These are phyloP conservation scores for Gymnopilus junonius DNA, from an alignment of 768 basidiomycete genomes.

Conservation along the genomic window DNA sequence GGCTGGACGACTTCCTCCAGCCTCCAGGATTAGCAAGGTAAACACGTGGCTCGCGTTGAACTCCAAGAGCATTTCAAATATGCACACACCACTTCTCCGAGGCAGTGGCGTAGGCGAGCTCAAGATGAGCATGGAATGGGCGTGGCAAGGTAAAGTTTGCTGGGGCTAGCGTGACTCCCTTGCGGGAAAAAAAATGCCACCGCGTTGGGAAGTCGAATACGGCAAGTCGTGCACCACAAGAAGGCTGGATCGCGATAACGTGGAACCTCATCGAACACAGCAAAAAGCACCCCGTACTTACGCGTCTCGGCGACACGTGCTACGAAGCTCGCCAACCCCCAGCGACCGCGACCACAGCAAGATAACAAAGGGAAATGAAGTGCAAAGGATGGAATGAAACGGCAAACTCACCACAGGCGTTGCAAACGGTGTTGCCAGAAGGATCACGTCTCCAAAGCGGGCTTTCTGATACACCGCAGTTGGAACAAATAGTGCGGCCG, in stretches of 20 bases:
- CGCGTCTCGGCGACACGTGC: conserved; percentile 28
- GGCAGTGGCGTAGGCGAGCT: conserved; percentile 4
- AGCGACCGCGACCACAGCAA: conserved; percentile 12
- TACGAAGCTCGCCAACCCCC: background rate
- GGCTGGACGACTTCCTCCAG: conserved; percentile 4
- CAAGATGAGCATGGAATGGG: conserved; percentile 15
- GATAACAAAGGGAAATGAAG: conserved; percentile 22
- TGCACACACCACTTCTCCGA: conserved; percentile 9
- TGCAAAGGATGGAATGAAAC: conserved; percentile 21
- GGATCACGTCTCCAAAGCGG: conserved; percentile 86
- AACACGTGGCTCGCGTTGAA: conserved; percentile 21
- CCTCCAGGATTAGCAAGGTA: conserved; percentile 12
- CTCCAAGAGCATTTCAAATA: conserved; percentile 2
- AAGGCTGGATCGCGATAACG: conserved; percentile 14
- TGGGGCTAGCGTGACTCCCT: background rate
- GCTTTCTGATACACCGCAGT: conserved; percentile 78
- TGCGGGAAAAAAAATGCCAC: background rate
- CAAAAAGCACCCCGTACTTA: conserved; percentile 4
- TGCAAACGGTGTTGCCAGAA: conserved; percentile 85
- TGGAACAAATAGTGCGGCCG: conserved; percentile 60
- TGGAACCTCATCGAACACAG: conserved; percentile 8
- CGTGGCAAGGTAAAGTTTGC: conserved; percentile 11
- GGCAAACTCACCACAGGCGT: conserved; percentile 81
- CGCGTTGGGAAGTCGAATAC: background rate
- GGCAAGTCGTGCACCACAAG: conserved; percentile 1